Base-by-base conservation (phyloP, 2,329 filamentous ascomycete species). In the Incumbomyces delicatus region DNA sequence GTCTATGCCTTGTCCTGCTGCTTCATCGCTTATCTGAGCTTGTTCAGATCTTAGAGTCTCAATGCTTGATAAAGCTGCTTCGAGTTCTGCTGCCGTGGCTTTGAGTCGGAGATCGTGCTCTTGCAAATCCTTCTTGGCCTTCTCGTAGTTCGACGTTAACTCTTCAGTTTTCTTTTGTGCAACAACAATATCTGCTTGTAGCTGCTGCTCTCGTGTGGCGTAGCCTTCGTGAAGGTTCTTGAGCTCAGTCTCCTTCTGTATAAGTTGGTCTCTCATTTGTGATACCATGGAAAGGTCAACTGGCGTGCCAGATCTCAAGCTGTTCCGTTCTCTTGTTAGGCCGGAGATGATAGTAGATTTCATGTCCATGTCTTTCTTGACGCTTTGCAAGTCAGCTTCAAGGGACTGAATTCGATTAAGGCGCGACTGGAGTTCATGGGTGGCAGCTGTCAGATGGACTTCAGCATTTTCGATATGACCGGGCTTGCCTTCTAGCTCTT, bases 311-410 rank as follows among this genome's bases (percentile, higher is more conserved):
- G 74, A 77, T 62, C 90, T 87, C 68, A 95, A 75, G 67, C 88
- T 95, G 2, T 87, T 90, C 49, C 94, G 77, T 66, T 98, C 94
- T 45, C 92, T 83, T 2, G 92, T 94, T 53, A 98, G 73, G 6
- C 92, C 92, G 27, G 87, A 87, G 57, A 98, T 96, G 61, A 98
- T 89, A 27, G 87, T 86, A 73, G 90, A 88, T 76, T 98, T 98
- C 52, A 78, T 82, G 61, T 98, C 92, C 83, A 96, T 94, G 65
- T 98, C 92, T 70, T 88, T 95, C 71, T 87, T 92, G 17, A 88
- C 79, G 3, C 80, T 81, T 20, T 81, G 73, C 47, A 95, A 78
- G 56, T 95, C 90, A 5, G 81, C 80, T 64, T 98, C 92, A 12
- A 98, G 73, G 58, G 89, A 82, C 60, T 94, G 86, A 44, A 95